Evolutionary conservation across 2,329 filamentous ascomycete species (phyloP), one percentile per base, ranked within the genome.

Genomic region (Fusarium sp.): DNA sequence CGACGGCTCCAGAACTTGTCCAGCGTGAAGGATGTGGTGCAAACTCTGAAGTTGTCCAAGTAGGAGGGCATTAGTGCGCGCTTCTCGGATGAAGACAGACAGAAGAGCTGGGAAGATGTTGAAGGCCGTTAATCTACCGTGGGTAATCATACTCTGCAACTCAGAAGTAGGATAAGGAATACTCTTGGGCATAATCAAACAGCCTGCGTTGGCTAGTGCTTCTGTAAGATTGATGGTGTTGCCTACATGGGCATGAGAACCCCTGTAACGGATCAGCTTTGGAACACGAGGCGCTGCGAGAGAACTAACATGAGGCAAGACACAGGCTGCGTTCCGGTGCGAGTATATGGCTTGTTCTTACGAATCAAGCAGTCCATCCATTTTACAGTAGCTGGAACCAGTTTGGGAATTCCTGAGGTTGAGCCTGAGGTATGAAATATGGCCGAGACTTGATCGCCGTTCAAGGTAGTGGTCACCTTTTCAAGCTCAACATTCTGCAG

Each of bases 341-440:
- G 26, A 2, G 17, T 15, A 11, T 12, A n/a, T 24, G n/a, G 30
- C 1, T 24, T 38, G 2, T 69, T 44, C 41, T 69, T 69, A 3
- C 66, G 64, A 26, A 69, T 69, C 20, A 69, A 54, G 3, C 55
- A 69, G 14, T 69, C 66, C 11, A 69, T 12, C 55, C 66, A 69
- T 4, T 11, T 67, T 8, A 68, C 56, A 13, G 66, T 55, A 2
- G 48, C 18, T 1, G 66, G 66, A 13, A 69, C 66, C 1, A 69
- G 32, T 11, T 69, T 69, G 0, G 66, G 66, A 6, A 69, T 36
- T 4, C 64, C 64, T 4, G 66, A 69, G 5, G 64, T 69, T 7
- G 66, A 69, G 5, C 66, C 65, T 0, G 66, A 69, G 0, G 64
- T 69, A 12, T 69, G 66, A 2, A 69, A 69, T 7, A 69, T 50